phyloP scores from a whole-genome alignment of 345 rosid species.

The Eucalyptus coolabah region DNA sequence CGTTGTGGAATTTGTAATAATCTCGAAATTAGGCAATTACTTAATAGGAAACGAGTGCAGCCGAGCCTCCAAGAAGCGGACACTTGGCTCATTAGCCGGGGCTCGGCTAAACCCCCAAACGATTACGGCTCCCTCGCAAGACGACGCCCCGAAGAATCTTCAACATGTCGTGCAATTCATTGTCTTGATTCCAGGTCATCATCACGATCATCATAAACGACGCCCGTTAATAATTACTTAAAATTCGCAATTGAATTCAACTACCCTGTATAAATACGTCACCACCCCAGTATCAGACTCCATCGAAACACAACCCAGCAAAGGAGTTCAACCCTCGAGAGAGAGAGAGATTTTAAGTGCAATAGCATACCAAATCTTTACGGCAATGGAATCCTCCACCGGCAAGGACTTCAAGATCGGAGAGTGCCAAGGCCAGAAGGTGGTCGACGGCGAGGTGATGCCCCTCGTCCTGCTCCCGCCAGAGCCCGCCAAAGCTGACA shows the following conservation, averaged over 20 bases:
- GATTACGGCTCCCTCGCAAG: neutral
- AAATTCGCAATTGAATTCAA: neutral
- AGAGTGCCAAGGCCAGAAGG: constrained; percentile 44
- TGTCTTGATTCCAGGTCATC: neutral
- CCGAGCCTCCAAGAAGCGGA: neutral
- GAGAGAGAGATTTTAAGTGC: neutral
- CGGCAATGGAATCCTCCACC: constrained; percentile 18
- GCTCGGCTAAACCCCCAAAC: neutral
- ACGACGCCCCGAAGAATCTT: neutral
- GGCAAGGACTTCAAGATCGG: constrained; percentile 46
- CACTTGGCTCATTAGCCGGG: neutral
- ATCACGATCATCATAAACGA: neutral
- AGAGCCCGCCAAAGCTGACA: constrained; percentile 1
- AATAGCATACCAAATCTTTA: neutral
- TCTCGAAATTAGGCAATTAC: neutral
- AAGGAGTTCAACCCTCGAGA: neutral
- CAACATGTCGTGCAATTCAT: neutral
- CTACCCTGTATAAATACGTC: neutral
- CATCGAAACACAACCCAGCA: neutral
- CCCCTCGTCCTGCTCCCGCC: constrained; percentile 40
- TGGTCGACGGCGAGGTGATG: constrained; percentile 51
- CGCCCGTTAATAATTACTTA: neutral
- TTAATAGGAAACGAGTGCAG: neutral
- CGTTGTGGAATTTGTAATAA: neutral
- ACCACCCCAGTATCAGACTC: neutral